phyloP scores from a whole-genome alignment of 768 basidiomycete species.

The Hericium rajendrae region DNA sequence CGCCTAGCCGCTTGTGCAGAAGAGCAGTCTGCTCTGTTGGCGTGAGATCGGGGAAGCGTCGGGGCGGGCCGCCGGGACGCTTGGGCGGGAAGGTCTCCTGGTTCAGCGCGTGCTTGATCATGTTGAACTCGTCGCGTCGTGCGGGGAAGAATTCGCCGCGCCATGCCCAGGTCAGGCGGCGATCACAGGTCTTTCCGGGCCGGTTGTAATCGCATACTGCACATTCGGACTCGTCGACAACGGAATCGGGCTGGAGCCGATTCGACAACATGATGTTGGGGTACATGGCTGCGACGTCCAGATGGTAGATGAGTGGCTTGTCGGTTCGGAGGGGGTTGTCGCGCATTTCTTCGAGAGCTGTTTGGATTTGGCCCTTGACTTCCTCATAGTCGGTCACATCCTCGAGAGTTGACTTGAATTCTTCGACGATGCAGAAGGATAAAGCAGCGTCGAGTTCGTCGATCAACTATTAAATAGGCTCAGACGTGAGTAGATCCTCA shows the following conservation, averaged over 20 bases:
- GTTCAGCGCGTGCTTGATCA: slow-evolving; percentile 95
- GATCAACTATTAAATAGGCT: slow-evolving; percentile 53
- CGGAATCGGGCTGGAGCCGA: slow-evolving; percentile 94
- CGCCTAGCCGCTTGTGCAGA: slow-evolving; percentile 92
- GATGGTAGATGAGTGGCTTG: slow-evolving; percentile 93
- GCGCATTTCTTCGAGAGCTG: slow-evolving; percentile 78
- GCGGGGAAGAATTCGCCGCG: slow-evolving; percentile 98
- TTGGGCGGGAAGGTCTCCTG: slow-evolving; percentile 88
- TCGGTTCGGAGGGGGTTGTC: slow-evolving; percentile 85
- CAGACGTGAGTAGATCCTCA: neutral
- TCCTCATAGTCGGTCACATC: slow-evolving; percentile 92
- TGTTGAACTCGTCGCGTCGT: slow-evolving; percentile 94
- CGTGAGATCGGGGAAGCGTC: slow-evolving; percentile 77
- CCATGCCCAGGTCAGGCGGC: slow-evolving; percentile 96
- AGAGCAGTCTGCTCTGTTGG: slow-evolving; percentile 83
- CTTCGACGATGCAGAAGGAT: slow-evolving; percentile 79
- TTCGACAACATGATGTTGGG: slow-evolving; percentile 99
- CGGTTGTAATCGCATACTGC: slow-evolving; percentile 98
- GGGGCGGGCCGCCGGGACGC: slow-evolving; percentile 57
- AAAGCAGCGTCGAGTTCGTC: slow-evolving; percentile 90
- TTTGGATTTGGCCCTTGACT: slow-evolving; percentile 70
- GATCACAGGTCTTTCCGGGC: slow-evolving; percentile 90
- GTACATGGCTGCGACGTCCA: slow-evolving; percentile 99
- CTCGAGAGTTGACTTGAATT: slow-evolving; percentile 70
- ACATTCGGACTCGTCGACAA: slow-evolving; percentile 92